Evolutionary conservation across 805 yeast species (phyloP).

Genomic region (Wickerhamomyces tratensis): DNA sequence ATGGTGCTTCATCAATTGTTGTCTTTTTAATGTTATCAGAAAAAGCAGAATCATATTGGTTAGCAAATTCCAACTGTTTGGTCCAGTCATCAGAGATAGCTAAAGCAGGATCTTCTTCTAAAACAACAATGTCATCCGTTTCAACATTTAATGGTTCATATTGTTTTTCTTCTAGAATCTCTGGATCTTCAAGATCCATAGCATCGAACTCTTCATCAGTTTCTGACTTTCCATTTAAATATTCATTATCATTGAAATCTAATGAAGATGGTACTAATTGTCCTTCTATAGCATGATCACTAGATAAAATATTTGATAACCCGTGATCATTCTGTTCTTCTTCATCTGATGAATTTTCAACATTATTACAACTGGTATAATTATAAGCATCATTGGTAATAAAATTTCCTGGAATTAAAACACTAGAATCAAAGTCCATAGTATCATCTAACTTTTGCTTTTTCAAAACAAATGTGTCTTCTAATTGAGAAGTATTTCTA

Average conservation of each 20-base stretch:
- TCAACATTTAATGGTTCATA: conserved; percentile 56
- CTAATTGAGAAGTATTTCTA: conserved; percentile 3
- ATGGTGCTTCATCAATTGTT: conserved; percentile 15
- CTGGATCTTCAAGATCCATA: conserved; percentile 12
- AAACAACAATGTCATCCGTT: conserved; percentile 34
- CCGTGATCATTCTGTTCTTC: conserved; percentile 2
- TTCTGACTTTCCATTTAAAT: conserved; percentile 2
- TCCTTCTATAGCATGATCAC: background rate
- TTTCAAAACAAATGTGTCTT: conserved; percentile 22
- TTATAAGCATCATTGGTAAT: conserved; percentile 3
- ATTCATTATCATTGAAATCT: conserved; percentile 8
- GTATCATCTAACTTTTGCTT: conserved; percentile 17
- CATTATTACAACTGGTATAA: background rate
- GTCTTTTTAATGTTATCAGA: conserved; percentile 9
- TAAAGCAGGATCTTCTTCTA: conserved; percentile 33
- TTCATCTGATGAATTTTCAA: conserved; percentile 3
- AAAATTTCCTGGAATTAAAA: conserved; percentile 19
- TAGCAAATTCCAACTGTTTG: conserved; percentile 48
- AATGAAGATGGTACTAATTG: conserved; percentile 5
- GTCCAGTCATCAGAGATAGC: conserved; percentile 55
- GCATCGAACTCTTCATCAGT: conserved; percentile 12
- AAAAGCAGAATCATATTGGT: conserved; percentile 13
- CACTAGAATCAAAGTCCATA: conserved; percentile 12
- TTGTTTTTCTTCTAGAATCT: conserved; percentile 49
- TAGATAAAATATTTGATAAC: conserved; percentile 5